phyloP scores from a whole-genome alignment of 805 yeast species.

The Suhomyces sp. region DNA sequence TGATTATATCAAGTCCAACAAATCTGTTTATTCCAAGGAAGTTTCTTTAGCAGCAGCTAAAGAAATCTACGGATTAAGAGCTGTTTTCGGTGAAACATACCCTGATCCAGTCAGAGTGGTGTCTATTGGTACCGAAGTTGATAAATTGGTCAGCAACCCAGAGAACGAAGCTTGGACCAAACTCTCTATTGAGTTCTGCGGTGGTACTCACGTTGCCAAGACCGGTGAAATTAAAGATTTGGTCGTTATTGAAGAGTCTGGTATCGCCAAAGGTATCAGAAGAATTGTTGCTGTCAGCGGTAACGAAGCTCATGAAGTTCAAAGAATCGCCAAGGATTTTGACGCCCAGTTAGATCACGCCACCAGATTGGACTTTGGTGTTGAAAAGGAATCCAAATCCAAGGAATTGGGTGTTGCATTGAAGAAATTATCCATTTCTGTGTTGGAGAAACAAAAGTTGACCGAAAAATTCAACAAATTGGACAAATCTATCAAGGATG shows the following conservation, averaged over 20 bases:
- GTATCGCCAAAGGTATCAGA: constrained; percentile 98
- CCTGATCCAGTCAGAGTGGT: constrained; percentile 99
- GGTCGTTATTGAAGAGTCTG: constrained; percentile 88
- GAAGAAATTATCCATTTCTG: constrained; percentile 79
- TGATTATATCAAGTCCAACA: constrained; percentile 65
- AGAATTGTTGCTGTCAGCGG: constrained; percentile 98
- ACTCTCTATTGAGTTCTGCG: constrained; percentile 92
- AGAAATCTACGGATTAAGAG: constrained; percentile 81
- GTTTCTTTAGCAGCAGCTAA: constrained; percentile 73
- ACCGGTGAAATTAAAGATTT: constrained; percentile 92
- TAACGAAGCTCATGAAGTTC: constrained; percentile 83
- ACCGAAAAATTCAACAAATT: constrained; percentile 71
- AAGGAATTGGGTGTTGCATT: constrained; percentile 83
- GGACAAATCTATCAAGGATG: constrained; percentile 87
- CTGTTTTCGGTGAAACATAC: constrained; percentile 97
- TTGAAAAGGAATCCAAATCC: constrained; percentile 73
- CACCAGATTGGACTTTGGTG: constrained; percentile 64
- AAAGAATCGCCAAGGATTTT: constrained; percentile 75
- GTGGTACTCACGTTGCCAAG: constrained; percentile 95
- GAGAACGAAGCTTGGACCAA: constrained; percentile 69
- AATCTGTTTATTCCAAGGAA: constrained; percentile 76
- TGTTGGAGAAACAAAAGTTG: constrained; percentile 71
- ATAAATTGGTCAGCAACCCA: constrained; percentile 73
- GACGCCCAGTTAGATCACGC: constrained; percentile 57
- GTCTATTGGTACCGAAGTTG: constrained; percentile 88